Base-by-base conservation (phyloP, 1,284 basidiomycete species). In the Sporisorium sorghi region DNA sequence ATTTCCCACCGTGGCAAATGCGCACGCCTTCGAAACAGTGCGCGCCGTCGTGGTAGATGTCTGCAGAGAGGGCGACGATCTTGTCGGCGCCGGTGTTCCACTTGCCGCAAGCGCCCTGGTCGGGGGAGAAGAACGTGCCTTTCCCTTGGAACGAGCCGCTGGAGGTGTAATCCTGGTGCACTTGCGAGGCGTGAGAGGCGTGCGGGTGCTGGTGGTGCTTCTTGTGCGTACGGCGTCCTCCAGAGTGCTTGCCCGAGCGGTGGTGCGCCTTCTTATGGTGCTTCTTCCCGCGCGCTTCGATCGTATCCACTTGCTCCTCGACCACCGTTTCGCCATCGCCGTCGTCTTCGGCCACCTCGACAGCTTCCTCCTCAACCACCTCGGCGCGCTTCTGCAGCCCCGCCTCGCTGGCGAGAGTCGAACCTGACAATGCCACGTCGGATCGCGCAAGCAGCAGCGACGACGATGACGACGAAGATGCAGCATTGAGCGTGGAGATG, bases 41-140 rank as follows among this genome's bases (percentile, higher is more conserved):
- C n/a, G 37, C 24, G 17, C 73, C 68, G 8, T 42, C 52, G 3
- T 56, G 23, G 51, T 66, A 75, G 42, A 71, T 56, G 30, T 71
- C 67, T 3, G 40, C 19, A 5, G 59, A 60, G 0, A 75, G 56
- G 0, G 73, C 73, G 7, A 75, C 73, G 35, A 75, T 67, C 51
- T 63, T 54, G 42, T 70, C 73, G 30, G 33, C 39, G 5, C 14
- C 49, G 12, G 33, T 61, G 59, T 71, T 67, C 59, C 59, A 63
- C 17, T 37, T 26, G n/a, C 73, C 73, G 56, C 73, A 75, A 5
- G 62, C 49, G 2, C 72, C 72, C 30, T 61, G 66, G 32, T 64
- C 51, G 17, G 72, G 72, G 5, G 24, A 17, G 62, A 69, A 74
- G 30, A 55, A 73, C 19, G 70, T 73, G 3, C 55, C 70, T 26